A percentile compares a stretch with the other conserved stretches of the same genome.
Conservation (phyloP, 2,329 filamentous ascomycete genomes). For the Apiospora hydei region DNA sequence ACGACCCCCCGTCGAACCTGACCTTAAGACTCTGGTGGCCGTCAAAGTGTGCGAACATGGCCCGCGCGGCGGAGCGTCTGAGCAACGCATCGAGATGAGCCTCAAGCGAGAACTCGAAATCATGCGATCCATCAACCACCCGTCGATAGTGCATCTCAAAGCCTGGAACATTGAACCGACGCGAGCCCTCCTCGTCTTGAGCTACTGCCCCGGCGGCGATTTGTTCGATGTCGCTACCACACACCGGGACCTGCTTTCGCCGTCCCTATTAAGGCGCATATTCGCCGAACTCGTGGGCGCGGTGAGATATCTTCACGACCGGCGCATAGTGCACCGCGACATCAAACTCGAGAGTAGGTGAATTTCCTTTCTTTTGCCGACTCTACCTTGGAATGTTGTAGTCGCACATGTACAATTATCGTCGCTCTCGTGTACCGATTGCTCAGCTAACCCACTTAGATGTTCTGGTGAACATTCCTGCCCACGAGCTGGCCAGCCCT, state of each 20-base stretch:
- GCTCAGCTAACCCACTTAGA: slow-evolving; percentile 58
- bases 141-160: slow-evolving; percentile 88
- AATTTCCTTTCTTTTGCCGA: background rate
- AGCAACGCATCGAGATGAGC: slow-evolving; percentile 91
- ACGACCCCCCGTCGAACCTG: slow-evolving; percentile 48
- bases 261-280: slow-evolving; percentile 78
- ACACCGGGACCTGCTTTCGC: slow-evolving; percentile 71
- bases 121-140: slow-evolving; percentile 85
- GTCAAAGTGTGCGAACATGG: slow-evolving; percentile 97
- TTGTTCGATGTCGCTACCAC: slow-evolving; percentile 89
- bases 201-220: slow-evolving; percentile 93
- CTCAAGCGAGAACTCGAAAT: slow-evolving; percentile 95
- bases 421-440: slow-evolving; percentile 26
- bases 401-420: background rate
- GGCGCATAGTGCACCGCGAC: slow-evolving; percentile 92
- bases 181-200: slow-evolving; percentile 84
- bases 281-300: slow-evolving; percentile 90
- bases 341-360: slow-evolving; percentile 93
- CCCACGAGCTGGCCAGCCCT: slow-evolving; percentile 68
- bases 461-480: slow-evolving; percentile 86
- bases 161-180: slow-evolving; percentile 88
- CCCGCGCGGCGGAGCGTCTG: slow-evolving; percentile 89
- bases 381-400: slow-evolving; percentile 25
- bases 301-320: slow-evolving; percentile 82
- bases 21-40: slow-evolving; percentile 85